Conservation (phyloP, 495 filamentous ascomycete genomes). For the Astrothelium macrocarpum region DNA sequence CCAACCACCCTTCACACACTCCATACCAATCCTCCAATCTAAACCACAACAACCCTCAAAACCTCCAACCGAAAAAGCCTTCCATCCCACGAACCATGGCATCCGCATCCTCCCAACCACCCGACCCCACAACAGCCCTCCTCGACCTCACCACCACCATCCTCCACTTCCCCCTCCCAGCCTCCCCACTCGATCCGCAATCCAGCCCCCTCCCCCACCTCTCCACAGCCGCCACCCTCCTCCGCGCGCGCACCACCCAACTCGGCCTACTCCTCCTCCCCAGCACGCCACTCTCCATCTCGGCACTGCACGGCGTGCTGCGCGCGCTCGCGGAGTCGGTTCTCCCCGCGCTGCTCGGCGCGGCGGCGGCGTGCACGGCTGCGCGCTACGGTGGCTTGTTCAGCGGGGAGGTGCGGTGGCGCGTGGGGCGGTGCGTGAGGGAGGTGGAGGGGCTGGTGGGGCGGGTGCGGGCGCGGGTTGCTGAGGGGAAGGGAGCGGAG, state of each 20-base stretch:
- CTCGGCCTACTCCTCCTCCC: constrained; percentile 68
- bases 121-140: too few species aligned
- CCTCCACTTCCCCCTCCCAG: constrained; percentile 10
- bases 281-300: constrained; percentile 71
- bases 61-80: too few species aligned
- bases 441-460: constrained; percentile 38
- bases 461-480: constrained; percentile 32
- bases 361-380: constrained; percentile 49
- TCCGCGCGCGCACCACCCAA: constrained; percentile 76
- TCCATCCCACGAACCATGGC: too few species aligned
- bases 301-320: constrained; percentile 58
- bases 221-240: constrained; percentile 51
- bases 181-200: constrained; percentile 26
- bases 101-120: constrained; percentile 33
- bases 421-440: constrained; percentile 36
- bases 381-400: constrained; percentile 11
- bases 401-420: constrained; percentile 21
- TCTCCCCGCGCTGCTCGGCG: constrained; percentile 61
- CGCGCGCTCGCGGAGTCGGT: constrained; percentile 54
- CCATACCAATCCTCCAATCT: too few species aligned
- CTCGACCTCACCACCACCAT: constrained; percentile 30
- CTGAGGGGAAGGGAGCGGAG: constrained; percentile 19
- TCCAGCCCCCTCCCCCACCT: constrained; percentile 51
- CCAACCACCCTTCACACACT: too few species aligned
- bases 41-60: too few species aligned